Evolutionary conservation across 495 filamentous ascomycete genomes (phyloP), one percentile per base, ranked within the genome.

Genomic region (Lasiosphaeriaceae sp.): DNA sequence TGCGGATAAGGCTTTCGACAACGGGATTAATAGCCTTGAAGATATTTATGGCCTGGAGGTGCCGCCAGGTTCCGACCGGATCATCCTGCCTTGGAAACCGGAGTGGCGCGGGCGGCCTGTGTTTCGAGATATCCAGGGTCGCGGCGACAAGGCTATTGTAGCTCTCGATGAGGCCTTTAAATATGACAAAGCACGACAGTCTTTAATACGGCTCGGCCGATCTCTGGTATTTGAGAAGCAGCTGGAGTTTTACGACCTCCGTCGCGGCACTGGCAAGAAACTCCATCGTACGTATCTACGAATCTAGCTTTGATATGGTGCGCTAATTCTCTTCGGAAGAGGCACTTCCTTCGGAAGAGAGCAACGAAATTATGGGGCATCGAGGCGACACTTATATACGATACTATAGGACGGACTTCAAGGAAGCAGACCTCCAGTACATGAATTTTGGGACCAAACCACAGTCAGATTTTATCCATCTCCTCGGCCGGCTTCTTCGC

Each of bases 221-320:
- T 6, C 43, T n/a, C n/a, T 8, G 43, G 43, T 6, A 7, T 46
- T 8, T 17, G 43, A 46, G 43, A 46, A n/a, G n/a, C n/a, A n/a
- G n/a, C n/a, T n/a, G n/a, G n/a, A 46, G 43, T 8, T 46, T n/a
- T 46, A 46, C n/a, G 43, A 46, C 19, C n/a, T 46, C 43, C 43
- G 43, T 46, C 43, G 43, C 19, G 43, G 43, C 7, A 8, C 43
- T n/a, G 43, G 43, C 7, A 46, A 46, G 43, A 46, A 21, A 46
- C 14, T 46, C 17, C 7, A 46, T n/a, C 7, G 43, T 46, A 46
- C n/a, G 43, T 46, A n/a, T n/a, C n/a, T n/a, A n/a, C n/a, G n/a
- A n/a, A n/a, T n/a, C n/a, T n/a, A n/a, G n/a, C n/a, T n/a, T n/a
- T n/a, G n/a, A n/a, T n/a, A n/a, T n/a, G n/a, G n/a, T n/a, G n/a